A percentile compares a stretch with the other conserved stretches of the same genome.
phyloP scores from a whole-genome alignment of 2,329 filamentous ascomycete genomes.

The Trichophyton equinum region DNA sequence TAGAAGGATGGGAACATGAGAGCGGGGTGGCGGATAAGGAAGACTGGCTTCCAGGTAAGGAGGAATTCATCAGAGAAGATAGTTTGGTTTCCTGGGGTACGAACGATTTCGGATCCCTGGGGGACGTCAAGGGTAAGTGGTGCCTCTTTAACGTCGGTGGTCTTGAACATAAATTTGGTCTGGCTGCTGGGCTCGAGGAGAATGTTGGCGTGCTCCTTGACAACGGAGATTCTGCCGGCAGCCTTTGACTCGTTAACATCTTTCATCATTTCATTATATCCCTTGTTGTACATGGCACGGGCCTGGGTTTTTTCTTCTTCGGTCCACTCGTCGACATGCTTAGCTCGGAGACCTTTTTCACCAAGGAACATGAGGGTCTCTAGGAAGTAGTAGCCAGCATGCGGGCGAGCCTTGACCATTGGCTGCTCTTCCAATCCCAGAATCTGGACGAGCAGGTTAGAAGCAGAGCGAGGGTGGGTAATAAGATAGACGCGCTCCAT shows the following conservation, averaged over 20 bases:
- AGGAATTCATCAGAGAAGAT: conserved; percentile 27
- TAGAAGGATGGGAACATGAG: conserved; percentile 29
- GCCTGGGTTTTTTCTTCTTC: conserved; percentile 17
- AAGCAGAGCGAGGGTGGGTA: conserved; percentile 23
- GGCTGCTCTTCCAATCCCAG: conserved; percentile 22
- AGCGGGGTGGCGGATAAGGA: conserved; percentile 31
- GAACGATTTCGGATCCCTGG: conserved; percentile 10
- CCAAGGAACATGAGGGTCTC: conserved; percentile 8
- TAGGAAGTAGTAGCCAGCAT: conserved; percentile 23
- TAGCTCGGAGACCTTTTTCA: conserved; percentile 12
- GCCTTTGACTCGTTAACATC: conserved; percentile 15
- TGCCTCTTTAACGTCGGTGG: background rate
- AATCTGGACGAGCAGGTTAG: conserved; percentile 23
- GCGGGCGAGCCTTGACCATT: conserved; percentile 13
- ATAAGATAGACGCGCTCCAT: conserved; percentile 16
- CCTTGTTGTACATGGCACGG: conserved; percentile 17
- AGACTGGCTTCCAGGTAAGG: conserved; percentile 22
- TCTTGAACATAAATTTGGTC: conserved; percentile 4
- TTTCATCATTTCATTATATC: conserved; percentile 20
- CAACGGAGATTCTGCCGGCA: conserved; percentile 21
- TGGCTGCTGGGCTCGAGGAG: conserved; percentile 6
- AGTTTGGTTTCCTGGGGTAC: conserved; percentile 23
- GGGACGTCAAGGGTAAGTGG: conserved; percentile 5
- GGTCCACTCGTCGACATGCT: conserved; percentile 19
- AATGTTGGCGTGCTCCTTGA: conserved; percentile 25